These are phyloP conservation scores for Albugo candida DNA, from an alignment of 352 stramenopile species.

Conservation along the genomic window DNA sequence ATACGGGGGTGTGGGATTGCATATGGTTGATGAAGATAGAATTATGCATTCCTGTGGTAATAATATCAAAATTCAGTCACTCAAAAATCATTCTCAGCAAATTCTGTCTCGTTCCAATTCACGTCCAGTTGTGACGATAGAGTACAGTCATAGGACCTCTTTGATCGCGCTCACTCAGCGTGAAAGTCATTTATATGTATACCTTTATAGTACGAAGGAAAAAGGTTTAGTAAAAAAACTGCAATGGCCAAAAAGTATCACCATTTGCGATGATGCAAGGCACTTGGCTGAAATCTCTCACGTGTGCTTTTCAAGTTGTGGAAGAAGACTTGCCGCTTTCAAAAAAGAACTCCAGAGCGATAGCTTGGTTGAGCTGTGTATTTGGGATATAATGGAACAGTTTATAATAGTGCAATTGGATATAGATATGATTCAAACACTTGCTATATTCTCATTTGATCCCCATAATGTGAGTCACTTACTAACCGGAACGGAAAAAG, in stretches of 20 bases:
- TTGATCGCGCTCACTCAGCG: constrained; percentile 33
- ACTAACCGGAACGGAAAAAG: constrained; percentile 32
- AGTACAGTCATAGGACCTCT: constrained; percentile 31
- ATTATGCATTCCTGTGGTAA: constrained; percentile 38
- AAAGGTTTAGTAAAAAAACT: not conserved
- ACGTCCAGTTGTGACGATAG: constrained; percentile 37
- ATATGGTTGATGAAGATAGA: constrained; percentile 52
- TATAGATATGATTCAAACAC: constrained; percentile 9
- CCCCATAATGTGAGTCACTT: constrained; percentile 35
- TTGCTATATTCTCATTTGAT: constrained; percentile 49
- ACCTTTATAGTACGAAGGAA: constrained; percentile 45
- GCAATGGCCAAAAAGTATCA: not conserved
- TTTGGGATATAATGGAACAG: constrained; percentile 22
- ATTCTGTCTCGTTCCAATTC: constrained; percentile 31
- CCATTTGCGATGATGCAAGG: not conserved
- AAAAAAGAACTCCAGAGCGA: not conserved
- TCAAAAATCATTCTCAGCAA: constrained; percentile 31
- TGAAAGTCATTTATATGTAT: constrained; percentile 31
- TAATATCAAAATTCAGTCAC: constrained; percentile 48
- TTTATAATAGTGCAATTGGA: constrained; percentile 10
- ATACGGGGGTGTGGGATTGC: constrained; percentile 26
- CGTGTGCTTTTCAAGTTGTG: constrained; percentile 51
- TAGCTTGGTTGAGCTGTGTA: constrained; percentile 48
- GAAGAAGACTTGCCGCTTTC: constrained; percentile 3
- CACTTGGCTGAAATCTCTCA: constrained; percentile 37